A percentile compares a stretch with the other conserved stretches of the same genome.
These are phyloP conservation scores for Blastocladiella emersonii DNA, from an alignment of 371 early-diverging fungal genomes.

Conservation along the genomic window DNA sequence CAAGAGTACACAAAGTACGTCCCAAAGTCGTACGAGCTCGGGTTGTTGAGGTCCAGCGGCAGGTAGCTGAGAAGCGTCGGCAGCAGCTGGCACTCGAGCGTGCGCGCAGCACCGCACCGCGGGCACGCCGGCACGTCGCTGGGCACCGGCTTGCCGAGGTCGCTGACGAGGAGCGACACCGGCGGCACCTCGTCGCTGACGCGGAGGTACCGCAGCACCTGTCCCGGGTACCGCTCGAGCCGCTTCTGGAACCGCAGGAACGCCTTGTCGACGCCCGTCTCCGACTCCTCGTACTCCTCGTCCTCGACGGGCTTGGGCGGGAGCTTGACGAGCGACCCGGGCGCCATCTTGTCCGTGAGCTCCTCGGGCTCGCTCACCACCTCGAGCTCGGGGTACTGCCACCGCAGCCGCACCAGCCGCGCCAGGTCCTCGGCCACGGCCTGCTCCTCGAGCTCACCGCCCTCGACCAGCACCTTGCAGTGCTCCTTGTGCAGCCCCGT, in stretches of 20 bases:
- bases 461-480: constrained; percentile 23
- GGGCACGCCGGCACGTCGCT: constrained; percentile 42
- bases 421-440: constrained; percentile 5
- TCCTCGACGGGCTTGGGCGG: constrained; percentile 17
- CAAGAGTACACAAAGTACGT: constrained; percentile 78
- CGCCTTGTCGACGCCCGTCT: constrained; percentile 74
- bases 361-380: constrained; percentile 59
- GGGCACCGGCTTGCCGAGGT: constrained; percentile 36
- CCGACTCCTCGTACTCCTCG: constrained; percentile 38
- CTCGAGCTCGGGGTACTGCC: constrained; percentile 51
- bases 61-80: constrained; percentile 71
- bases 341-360: background rate
- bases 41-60: constrained; percentile 51
- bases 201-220: constrained; percentile 57
- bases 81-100: constrained; percentile 88
- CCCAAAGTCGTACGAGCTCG: constrained; percentile 82
- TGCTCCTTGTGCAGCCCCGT: constrained; percentile 52
- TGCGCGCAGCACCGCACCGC: constrained; percentile 53
- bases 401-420: constrained; percentile 11
- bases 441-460: constrained; percentile 3
- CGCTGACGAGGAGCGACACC: constrained; percentile 71
- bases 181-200: constrained; percentile 28
- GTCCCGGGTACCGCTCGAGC: constrained; percentile 62
- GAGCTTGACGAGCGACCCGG: constrained; percentile 8
- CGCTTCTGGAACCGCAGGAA: constrained; percentile 83